Conservation (phyloP, 2,329 filamentous ascomycete species). For the Aspergillus fumigatus region DNA sequence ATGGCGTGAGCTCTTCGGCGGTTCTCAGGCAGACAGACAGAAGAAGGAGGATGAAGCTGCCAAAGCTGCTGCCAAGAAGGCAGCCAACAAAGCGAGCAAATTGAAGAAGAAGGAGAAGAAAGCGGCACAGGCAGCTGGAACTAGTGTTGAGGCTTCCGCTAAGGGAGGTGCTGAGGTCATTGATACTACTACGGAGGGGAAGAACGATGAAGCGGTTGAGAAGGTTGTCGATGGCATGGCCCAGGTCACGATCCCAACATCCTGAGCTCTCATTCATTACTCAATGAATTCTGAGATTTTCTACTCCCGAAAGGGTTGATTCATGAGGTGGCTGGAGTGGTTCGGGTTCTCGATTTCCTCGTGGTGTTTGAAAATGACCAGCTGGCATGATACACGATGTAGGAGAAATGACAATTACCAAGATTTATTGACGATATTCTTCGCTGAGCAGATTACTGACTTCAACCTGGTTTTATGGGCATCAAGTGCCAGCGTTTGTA, state of each 20-base stretch:
- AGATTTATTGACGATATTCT: neutral
- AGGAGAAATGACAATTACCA: constrained; percentile 2
- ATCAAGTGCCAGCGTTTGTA: neutral
- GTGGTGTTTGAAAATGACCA: neutral
- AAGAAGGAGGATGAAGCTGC: constrained; percentile 59
- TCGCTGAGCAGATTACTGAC: neutral
- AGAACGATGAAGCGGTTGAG: constrained; percentile 33
- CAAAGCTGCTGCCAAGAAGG: constrained; percentile 34
- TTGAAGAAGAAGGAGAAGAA: constrained; percentile 29
- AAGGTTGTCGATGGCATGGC: constrained; percentile 40
- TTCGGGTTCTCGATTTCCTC: neutral
- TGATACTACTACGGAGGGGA: constrained; percentile 17
- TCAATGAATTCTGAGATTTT: neutral
- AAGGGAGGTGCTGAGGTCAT: constrained; percentile 31
- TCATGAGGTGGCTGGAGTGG: neutral
- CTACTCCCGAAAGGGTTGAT: neutral
- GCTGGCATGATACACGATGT: constrained; percentile 6
- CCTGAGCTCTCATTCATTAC: constrained; percentile 18
- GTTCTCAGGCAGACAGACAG: constrained; percentile 60
- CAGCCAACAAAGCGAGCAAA: constrained; percentile 32
- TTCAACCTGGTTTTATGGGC: neutral
- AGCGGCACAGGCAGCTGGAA: constrained; percentile 26
- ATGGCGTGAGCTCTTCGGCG: constrained; percentile 73
- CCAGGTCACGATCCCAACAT: constrained; percentile 40
- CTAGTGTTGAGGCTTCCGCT: constrained; percentile 31